A percentile compares a stretch with the other conserved stretches of the same genome.
Conservation (phyloP, 768 basidiomycete genomes). For the Rhizopogon vinicolor region DNA sequence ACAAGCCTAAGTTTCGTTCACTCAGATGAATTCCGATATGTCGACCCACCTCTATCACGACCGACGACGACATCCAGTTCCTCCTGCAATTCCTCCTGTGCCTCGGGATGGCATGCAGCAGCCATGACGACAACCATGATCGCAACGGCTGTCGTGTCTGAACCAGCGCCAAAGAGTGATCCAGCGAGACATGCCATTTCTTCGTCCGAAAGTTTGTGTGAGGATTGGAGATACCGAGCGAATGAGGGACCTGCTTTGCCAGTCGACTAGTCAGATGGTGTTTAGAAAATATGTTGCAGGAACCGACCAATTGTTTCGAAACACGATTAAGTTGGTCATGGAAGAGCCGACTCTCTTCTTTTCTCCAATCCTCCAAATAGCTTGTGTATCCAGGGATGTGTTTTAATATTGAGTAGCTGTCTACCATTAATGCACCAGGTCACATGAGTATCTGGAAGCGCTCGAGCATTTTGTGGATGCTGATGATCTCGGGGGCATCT, state of each 20-base stretch:
- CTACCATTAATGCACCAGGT: slow-evolving; percentile 31
- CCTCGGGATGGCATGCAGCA: too few relatives aligned
- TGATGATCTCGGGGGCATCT: slow-evolving; percentile 27
- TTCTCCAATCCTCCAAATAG: slow-evolving; percentile 52
- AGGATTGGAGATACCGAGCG: slow-evolving; percentile 50
- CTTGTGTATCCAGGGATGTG: slow-evolving; percentile 59
- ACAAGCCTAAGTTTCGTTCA: too few relatives aligned
- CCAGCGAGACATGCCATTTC: too few relatives aligned
- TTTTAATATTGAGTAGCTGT: slow-evolving; percentile 31
- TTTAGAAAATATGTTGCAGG: not conserved
- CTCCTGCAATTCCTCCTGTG: too few relatives aligned
- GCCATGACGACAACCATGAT: too few relatives aligned
- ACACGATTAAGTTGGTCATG: slow-evolving; percentile 47
- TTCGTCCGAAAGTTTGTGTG: too few relatives aligned
- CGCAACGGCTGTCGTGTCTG: too few relatives aligned
- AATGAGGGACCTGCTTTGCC: slow-evolving; percentile 38
- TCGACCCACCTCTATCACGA: too few relatives aligned
- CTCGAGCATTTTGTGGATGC: slow-evolving; percentile 28
- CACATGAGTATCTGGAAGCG: slow-evolving; percentile 32
- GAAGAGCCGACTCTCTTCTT: slow-evolving; percentile 52
- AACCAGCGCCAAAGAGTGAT: too few relatives aligned
- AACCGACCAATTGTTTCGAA: slow-evolving; percentile 36
- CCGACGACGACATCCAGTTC: too few relatives aligned
- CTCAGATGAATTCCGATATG: too few relatives aligned
- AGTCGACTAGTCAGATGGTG: slow-evolving; percentile 9